Conservation (phyloP, 2,329 filamentous ascomycete genomes). For the Diplocarpon mali region DNA sequence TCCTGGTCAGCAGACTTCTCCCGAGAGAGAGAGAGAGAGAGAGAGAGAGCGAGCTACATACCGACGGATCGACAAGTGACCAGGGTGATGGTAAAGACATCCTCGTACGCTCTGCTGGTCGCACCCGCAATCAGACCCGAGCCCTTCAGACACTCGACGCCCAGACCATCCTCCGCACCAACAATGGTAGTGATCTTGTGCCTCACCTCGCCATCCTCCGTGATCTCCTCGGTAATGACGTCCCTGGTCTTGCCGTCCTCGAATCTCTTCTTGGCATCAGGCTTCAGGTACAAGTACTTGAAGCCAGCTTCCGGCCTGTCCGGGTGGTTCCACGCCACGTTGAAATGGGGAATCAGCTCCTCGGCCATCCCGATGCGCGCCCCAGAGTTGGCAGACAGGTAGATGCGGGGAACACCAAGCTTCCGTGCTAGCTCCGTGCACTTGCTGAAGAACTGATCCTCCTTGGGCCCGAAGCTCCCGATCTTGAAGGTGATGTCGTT, state of each 20-base stretch:
- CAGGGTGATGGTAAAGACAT: slow-evolving; percentile 96
- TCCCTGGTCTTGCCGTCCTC: slow-evolving; percentile 63
- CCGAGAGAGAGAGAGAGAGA: slow-evolving; percentile 8
- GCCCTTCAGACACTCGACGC: slow-evolving; percentile 93
- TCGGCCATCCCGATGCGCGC: slow-evolving; percentile 94
- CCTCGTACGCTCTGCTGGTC: slow-evolving; percentile 92
- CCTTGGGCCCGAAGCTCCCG: slow-evolving; percentile 89
- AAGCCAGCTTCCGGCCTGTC: slow-evolving; percentile 77
- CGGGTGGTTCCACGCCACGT: slow-evolving; percentile 87
- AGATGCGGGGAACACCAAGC: slow-evolving; percentile 91
- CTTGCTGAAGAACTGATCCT: slow-evolving; percentile 98
- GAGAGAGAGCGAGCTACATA: slow-evolving; percentile 30
- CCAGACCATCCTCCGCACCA: slow-evolving; percentile 87
- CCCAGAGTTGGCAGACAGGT: slow-evolving; percentile 97
- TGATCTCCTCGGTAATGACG: slow-evolving; percentile 79
- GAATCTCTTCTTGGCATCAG: slow-evolving; percentile 76
- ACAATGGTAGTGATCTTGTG: slow-evolving; percentile 92
- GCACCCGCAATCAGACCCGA: slow-evolving; percentile 97
- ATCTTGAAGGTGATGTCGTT: slow-evolving; percentile 99
- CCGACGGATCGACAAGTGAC: slow-evolving; percentile 97
- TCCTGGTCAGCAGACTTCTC: slow-evolving; percentile 23
- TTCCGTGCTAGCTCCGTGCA: slow-evolving; percentile 93
- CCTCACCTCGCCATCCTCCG: slow-evolving; percentile 77
- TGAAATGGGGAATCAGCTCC: slow-evolving; percentile 94
- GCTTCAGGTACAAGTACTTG: slow-evolving; percentile 91